Conservation (phyloP, 2,329 filamentous ascomycete genomes). For the Fusarium sp. region DNA sequence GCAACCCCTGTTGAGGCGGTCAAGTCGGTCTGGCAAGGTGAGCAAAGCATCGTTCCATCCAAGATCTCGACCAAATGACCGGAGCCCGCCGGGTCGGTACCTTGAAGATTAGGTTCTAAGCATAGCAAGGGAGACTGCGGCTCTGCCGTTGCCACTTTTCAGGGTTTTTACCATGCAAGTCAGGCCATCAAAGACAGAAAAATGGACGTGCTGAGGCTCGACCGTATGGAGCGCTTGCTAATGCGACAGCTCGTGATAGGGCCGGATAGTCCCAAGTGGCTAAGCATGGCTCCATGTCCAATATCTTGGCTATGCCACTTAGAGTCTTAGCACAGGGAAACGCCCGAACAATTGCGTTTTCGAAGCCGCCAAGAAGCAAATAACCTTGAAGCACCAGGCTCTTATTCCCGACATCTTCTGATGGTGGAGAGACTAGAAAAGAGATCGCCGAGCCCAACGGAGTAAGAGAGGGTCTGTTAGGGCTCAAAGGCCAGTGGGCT, state of each 20-base stretch:
- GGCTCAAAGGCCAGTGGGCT: neutral
- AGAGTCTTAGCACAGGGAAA: neutral
- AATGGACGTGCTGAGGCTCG: neutral
- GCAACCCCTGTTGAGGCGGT: neutral
- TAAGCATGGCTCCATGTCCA: neutral
- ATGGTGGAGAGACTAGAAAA: slow-evolving; percentile 1
- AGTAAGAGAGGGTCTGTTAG: neutral
- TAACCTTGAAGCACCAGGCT: neutral
- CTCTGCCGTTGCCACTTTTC: slow-evolving; percentile 2
- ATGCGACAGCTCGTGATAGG: slow-evolving; percentile 6
- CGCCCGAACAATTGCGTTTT: neutral
- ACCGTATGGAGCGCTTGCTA: slow-evolving; percentile 8
- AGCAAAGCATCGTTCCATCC: slow-evolving; percentile 1
- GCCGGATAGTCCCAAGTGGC: neutral
- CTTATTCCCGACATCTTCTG: neutral
- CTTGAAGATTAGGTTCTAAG: slow-evolving; percentile 3
- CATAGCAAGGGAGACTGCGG: slow-evolving; percentile 5
- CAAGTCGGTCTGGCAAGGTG: slow-evolving; percentile 3
- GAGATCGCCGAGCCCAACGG: slow-evolving; percentile 1
- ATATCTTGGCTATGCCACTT: neutral
- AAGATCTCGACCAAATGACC: neutral
- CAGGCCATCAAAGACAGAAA: slow-evolving; percentile 6
- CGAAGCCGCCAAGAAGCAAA: neutral
- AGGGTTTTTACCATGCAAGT: slow-evolving; percentile 13
- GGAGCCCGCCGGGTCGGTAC: slow-evolving; percentile 6